Base-by-base conservation (phyloP, 1,284 basidiomycete genomes). In the Ustilago xerochloae region DNA sequence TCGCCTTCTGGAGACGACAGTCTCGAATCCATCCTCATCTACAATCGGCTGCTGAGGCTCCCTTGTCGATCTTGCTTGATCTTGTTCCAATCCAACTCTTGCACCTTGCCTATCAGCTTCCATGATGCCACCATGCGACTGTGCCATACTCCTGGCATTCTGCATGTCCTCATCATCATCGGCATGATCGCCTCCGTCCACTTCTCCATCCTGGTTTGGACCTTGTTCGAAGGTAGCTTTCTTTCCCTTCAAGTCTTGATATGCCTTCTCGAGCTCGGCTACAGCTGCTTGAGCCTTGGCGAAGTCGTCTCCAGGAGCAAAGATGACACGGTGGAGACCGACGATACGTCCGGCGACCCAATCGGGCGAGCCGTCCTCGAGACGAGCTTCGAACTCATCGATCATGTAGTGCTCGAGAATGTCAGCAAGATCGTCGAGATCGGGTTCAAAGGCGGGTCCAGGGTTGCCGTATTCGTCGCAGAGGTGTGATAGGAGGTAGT, bases 361-460 rank as follows among this genome's bases (percentile, higher is more conserved):
- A 24, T 72, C 69, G 3, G 80, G 74, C 9, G 68, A 74, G 6
- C 74, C 78, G 52, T 83, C 82, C 28, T 83, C 82, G 29, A 83
- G 67, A 10, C 74, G 66, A 16, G 71, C 76, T 54, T 81, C 82
- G 63, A 61, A 83, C 58, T 83, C 82, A 49, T 83, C 78, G 16
- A 62, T 68, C 49, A 83, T 64, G 56, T 83, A 83, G 61, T 62
- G 56, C 28, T 79, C 78, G 20, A 83, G 63, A 15, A 77, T 51
- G 29, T 83, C 81, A 3, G 77, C 72, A 15, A 83, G 63, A 49
- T 83, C 81, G 58, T 83, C 82, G 22, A 76, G 54, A 33, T 82
- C 81, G 12, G 80, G 80, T 36, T 66, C 57, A 32, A 69, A 70
- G 4, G 64, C 46, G 24, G 69, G 33, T 2, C 70, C 72, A 6